phyloP scores from a whole-genome alignment of 352 stramenopile genomes.

The Pythium scleroteichum region DNA sequence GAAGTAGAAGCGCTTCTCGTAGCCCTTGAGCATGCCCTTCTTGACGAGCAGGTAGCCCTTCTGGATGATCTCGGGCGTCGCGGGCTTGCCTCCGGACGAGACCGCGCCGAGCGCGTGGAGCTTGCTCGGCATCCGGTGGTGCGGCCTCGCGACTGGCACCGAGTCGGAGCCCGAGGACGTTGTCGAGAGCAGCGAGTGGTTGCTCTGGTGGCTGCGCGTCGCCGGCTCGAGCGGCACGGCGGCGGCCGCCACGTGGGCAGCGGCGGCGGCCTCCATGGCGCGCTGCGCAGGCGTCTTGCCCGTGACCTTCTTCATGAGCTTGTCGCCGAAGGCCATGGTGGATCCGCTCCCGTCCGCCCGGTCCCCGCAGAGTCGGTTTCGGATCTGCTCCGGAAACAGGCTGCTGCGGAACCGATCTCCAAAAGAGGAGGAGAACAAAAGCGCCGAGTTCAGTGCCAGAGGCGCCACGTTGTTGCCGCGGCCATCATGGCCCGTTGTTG shows the following conservation, averaged over 20 bases:
- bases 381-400: too few species aligned
- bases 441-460: too few species aligned
- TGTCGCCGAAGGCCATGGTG: slow-evolving; percentile 24
- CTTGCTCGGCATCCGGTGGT: background rate
- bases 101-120: background rate
- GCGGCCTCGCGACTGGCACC: background rate
- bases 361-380: background rate
- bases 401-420: too few species aligned
- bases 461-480: too few species aligned
- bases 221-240: background rate
- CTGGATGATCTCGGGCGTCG: slow-evolving; percentile 16
- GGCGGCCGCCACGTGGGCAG: background rate
- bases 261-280: background rate
- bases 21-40: slow-evolving; percentile 55
- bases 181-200: slow-evolving; percentile 14
- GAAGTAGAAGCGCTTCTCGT: slow-evolving; percentile 76
- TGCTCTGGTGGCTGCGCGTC: background rate
- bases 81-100: slow-evolving; percentile 6
- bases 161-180: slow-evolving; percentile 3
- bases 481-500: too few species aligned
- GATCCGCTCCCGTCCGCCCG: background rate
- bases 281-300: slow-evolving; percentile 1
- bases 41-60: slow-evolving; percentile 52
- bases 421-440: too few species aligned
- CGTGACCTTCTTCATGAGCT: slow-evolving; percentile 20